Percentiles rank a stretch among this genome's conserved stretches.
These are phyloP conservation scores for Oropetium thomaeum DNA, from an alignment of 176 grass and related monocot genomes.

Conservation along the genomic window DNA sequence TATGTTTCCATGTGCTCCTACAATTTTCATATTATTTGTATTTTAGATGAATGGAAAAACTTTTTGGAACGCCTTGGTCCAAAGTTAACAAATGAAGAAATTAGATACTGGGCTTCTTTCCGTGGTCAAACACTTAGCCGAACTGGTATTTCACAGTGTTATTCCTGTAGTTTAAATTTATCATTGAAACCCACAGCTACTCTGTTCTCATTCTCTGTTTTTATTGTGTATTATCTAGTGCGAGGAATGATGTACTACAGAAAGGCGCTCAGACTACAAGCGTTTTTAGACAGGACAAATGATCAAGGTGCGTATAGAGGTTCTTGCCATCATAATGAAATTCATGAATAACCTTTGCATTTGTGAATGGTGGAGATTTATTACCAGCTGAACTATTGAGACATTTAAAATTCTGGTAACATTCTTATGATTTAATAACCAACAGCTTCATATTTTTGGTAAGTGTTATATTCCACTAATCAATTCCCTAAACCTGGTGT, in stretches of 20 bases:
- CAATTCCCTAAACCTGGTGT: conserved; percentile 24
- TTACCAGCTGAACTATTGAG: background rate
- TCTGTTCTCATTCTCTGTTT: conserved; percentile 25
- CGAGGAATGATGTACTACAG: conserved; percentile 95
- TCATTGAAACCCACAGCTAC: background rate
- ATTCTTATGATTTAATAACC: conserved; percentile 4
- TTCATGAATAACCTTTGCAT: background rate
- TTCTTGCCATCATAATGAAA: background rate
- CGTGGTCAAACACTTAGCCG: conserved; percentile 95
- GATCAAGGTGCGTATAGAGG: conserved; percentile 55
- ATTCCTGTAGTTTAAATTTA: conserved; percentile 12
- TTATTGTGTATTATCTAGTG: conserved; percentile 50
- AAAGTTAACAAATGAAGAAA: conserved; percentile 57
- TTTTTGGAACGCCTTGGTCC: conserved; percentile 66
- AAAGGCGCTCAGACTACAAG: conserved; percentile 74
- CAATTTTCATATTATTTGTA: no score
- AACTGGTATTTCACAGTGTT: conserved; percentile 60
- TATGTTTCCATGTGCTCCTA: conserved; percentile 12
- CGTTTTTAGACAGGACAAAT: conserved; percentile 68
- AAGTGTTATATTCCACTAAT: conserved; percentile 23
- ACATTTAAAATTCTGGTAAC: background rate
- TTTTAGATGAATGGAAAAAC: conserved; percentile 31
- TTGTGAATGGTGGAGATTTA: background rate
- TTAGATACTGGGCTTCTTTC: conserved; percentile 91
- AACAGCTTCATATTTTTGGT: conserved; percentile 13